Evolutionary conservation across 2,329 filamentous ascomycete genomes (phyloP).

Genomic region (Aspergillus sp.): DNA sequence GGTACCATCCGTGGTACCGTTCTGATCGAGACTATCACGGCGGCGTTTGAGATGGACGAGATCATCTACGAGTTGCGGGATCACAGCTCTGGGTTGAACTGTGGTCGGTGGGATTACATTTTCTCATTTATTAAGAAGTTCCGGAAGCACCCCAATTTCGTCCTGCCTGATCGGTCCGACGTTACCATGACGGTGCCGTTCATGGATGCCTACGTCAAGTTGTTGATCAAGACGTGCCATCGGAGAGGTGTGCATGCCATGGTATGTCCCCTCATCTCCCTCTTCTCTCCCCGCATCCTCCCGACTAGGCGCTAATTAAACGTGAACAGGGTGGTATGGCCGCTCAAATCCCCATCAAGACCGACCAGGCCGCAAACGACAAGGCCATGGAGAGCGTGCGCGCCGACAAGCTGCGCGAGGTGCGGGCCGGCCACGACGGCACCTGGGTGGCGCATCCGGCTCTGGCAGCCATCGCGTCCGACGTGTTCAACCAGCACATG

Average conservation of each 20-base stretch:
- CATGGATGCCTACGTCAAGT: slow-evolving; percentile 96
- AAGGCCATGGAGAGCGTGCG: slow-evolving; percentile 90
- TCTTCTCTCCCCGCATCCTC: background rate
- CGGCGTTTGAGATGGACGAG: slow-evolving; percentile 99
- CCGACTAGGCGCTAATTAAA: background rate
- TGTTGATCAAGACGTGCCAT: slow-evolving; percentile 98
- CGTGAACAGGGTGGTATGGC: slow-evolving; percentile 75
- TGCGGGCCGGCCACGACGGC: slow-evolving; percentile 89
- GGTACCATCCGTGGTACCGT: slow-evolving; percentile 95
- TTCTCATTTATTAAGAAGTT: slow-evolving; percentile 99
- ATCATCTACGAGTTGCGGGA: slow-evolving; percentile 99
- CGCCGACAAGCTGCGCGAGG: slow-evolving; percentile 94
- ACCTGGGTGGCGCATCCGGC: slow-evolving; percentile 98
- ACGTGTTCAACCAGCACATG: slow-evolving; percentile 98
- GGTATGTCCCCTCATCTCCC: slow-evolving; percentile 45
- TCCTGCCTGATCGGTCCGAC: slow-evolving; percentile 83
- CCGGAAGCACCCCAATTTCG: slow-evolving; percentile 88
- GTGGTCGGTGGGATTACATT: slow-evolving; percentile 99
- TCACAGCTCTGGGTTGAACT: slow-evolving; percentile 95
- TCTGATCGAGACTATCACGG: slow-evolving; percentile 95
- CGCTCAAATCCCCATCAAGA: slow-evolving; percentile 97
- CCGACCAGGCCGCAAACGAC: slow-evolving; percentile 86
- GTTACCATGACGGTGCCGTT: slow-evolving; percentile 99
- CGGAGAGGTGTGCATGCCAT: slow-evolving; percentile 96
- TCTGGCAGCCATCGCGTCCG: slow-evolving; percentile 80